Base-by-base conservation (phyloP, 495 filamentous ascomycete species). In the Podospora conica region DNA sequence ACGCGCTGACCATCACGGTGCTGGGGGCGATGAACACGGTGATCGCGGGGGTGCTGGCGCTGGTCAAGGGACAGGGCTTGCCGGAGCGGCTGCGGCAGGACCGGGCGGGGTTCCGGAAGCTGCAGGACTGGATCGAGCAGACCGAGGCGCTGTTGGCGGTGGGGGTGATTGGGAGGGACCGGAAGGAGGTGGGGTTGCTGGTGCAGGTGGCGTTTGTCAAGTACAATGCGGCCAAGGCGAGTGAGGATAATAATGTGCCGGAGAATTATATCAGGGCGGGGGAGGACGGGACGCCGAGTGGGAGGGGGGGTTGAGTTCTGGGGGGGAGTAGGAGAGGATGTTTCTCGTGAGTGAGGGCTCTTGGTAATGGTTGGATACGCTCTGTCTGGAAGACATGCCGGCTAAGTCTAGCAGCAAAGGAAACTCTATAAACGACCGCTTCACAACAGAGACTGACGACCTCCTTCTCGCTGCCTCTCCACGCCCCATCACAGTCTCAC, bases 1-100 rank as follows among this genome's bases (percentile, higher is more conserved):
- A 82, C 65, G 68, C 74, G 18, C 53, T 71, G 2, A 60, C 70
- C 27, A 79, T 84, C 56, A 84, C 81, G 1, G 40, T 79, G 20
- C 73, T 83, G 4, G 82, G 82, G 8, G 82, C 80, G 1, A 21
- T 79, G 61, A 84, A 83, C 65, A 84, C 81, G 1, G 74, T 82
- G n/a, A 69, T 84, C 9, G 82, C 82, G 8, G 82, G 82, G 15
- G 25, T 83, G 0, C 65, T 84, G 12, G 82, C 82, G 3, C 74
- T 81, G n/a, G 69, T 81, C 56, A 80, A 79, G 64, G 79, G 79
- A 1, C 76, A 77, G 8, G 79, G 79, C 0, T 69, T 81, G 54
- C 78, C 79, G 10, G 75, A 79, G 68, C 68, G 77, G 20, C 62
- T 82, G 25, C 71, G 76, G 28, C 76, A 79, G 57, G 78, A 81